Conservation (phyloP, 352 stramenopile genomes). For the Globisporangium cederbergense region DNA sequence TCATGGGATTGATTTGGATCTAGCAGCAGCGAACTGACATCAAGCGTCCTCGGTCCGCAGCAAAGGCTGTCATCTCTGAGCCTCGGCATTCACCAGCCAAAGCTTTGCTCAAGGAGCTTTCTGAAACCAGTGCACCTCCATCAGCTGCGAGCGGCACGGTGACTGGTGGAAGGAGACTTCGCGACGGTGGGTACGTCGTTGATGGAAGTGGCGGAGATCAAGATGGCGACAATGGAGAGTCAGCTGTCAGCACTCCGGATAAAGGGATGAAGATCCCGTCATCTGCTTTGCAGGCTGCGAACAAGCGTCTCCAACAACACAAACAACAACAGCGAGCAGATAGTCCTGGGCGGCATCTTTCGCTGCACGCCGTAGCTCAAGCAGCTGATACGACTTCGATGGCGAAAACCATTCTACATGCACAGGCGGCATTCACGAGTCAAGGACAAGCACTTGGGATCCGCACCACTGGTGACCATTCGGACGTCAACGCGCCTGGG, state of each 20-base stretch:
- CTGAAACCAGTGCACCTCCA: neutral
- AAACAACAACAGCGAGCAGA: neutral
- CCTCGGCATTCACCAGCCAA: neutral
- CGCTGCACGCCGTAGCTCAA: neutral
- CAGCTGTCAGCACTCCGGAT: neutral
- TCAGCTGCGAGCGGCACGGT: too few relatives aligned
- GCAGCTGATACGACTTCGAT: conserved; percentile 9
- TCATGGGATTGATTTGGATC: too few relatives aligned
- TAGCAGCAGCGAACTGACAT: conserved; percentile 4
- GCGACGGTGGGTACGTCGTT: conserved; percentile 17
- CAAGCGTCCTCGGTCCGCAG: neutral
- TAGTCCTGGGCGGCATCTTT: neutral
- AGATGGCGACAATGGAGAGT: neutral
- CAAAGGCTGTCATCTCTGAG: neutral
- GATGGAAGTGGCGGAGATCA: neutral
- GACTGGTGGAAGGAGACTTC: conserved; percentile 8
- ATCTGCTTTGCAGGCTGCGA: neutral
- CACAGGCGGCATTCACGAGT: conserved; percentile 23
- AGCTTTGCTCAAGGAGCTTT: neutral
- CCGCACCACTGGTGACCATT: neutral
- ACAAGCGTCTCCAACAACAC: neutral
- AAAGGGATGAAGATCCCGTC: neutral
- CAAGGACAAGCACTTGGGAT: conserved; percentile 23
- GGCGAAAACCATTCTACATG: conserved; percentile 20
- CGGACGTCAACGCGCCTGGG: neutral